Evolutionary conservation across 2,329 filamentous ascomycete species (phyloP).

Genomic region (Myotisia sp.): DNA sequence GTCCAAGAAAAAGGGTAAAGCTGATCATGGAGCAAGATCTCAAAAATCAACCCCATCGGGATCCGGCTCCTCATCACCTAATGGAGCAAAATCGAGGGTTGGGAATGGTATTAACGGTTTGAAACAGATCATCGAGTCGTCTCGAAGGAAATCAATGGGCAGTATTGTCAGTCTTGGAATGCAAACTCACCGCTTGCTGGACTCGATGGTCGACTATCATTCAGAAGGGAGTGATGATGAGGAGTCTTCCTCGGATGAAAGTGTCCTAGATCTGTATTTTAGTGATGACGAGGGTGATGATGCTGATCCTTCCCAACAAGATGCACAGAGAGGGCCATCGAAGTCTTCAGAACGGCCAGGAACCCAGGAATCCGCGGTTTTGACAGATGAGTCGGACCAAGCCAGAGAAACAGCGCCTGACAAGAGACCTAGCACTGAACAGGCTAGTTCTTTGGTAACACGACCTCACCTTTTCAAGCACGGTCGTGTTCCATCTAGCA

Average conservation of each 20-base stretch:
- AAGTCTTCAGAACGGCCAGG: too few species aligned
- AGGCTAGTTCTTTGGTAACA: neutral
- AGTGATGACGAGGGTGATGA: constrained; percentile 17
- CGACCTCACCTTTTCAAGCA: constrained; percentile 8
- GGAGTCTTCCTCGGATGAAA: constrained; percentile 27
- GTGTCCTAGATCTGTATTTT: constrained; percentile 28
- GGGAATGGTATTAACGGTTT: constrained; percentile 44
- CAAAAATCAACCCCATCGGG: constrained; percentile 1
- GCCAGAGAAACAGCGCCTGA: constrained; percentile 1
- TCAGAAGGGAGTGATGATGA: constrained; percentile 30
- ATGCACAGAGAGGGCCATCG: too few species aligned
- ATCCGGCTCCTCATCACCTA: constrained; percentile 37
- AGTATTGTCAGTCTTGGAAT: constrained; percentile 58
- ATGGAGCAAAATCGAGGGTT: constrained; percentile 30
- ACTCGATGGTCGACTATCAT: constrained; percentile 43
- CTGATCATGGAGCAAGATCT: constrained; percentile 11
- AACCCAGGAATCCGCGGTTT: too few species aligned
- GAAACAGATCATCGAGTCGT: constrained; percentile 47
- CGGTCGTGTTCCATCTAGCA: constrained; percentile 21
- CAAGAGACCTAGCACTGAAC: constrained; percentile 6
- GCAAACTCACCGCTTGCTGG: constrained; percentile 56
- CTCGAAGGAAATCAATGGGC: constrained; percentile 36
- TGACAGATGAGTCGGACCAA: constrained; percentile 4
- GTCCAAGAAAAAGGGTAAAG: constrained; percentile 11
- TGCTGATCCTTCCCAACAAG: neutral